Evolutionary conservation across 257 asterid genomes (phyloP), one percentile per base, ranked within the genome.

Genomic region (Eucommia ulmoides): DNA sequence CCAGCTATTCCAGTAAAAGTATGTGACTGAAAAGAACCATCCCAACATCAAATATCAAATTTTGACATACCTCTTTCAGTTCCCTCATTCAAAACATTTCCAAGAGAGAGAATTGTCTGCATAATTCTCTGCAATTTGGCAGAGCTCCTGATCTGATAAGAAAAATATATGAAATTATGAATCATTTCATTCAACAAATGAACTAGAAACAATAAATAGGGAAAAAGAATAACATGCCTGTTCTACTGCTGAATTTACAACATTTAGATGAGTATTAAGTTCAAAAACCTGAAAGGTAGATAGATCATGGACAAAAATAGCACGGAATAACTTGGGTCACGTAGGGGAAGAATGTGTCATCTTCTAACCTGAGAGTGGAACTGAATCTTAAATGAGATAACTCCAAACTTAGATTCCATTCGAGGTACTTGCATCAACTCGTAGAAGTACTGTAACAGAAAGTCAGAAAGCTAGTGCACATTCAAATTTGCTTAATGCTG

Each of bases 371-470:
- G 94, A 52, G 91, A 46, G 55, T 49, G 66, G 61, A 87, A 87
- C 70, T 83, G 94, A 60, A 87, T 76, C 78, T 83, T 83, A 74
- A 87, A 87, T 1, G 94, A 87, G 68, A 76, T 83, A 52, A 87
- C 97, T 68, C 89, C 74, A 73, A 87, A 76, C 76, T 87, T 87
- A 52, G 80, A 66, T 59, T 87, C 94, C 60, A 70, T 67, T 22
- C 97, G 78, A 51, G 97, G 97, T 29, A 87, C 94, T 80, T 87
- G 94, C 97, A 87, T 87, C 84, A 87, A 61, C 76, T 78, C 97
- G 76, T 78, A 54, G 78, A 83, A 83, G 67, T 83, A 88, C 97
- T 88, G 75, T 41, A 52, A 52, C 64, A 52, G 59, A 57, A 19
- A n/a, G 61, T 21, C 33, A 49, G 10, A 56, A 42, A n/a, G n/a